phyloP scores from a whole-genome alignment of 2,329 filamentous ascomycete species.

The Knufia fluminis region DNA sequence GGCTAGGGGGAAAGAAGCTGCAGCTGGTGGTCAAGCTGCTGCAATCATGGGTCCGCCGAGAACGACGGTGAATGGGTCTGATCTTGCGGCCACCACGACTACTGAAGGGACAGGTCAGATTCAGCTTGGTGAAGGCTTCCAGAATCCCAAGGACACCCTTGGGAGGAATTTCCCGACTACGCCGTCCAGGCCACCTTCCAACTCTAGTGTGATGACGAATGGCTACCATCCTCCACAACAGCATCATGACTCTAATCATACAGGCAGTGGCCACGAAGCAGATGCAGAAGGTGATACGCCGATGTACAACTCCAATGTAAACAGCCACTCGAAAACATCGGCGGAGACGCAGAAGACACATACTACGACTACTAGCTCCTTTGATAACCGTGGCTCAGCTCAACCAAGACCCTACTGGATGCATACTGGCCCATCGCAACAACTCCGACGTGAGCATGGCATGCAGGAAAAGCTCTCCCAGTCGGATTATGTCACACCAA shows the following conservation, averaged over 20 bases:
- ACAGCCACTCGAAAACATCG: slow-evolving; percentile 38
- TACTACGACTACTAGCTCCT: slow-evolving; percentile 40
- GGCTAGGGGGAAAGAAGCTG: slow-evolving; percentile 50
- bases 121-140: slow-evolving; percentile 50
- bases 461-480: slow-evolving; percentile 39
- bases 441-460: slow-evolving; percentile 36
- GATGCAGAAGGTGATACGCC: slow-evolving; percentile 48
- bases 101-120: slow-evolving; percentile 38
- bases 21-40: slow-evolving; percentile 31
- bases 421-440: slow-evolving; percentile 39
- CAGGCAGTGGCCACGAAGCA: slow-evolving; percentile 26
- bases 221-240: slow-evolving; percentile 32
- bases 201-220: slow-evolving; percentile 25
- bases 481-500: slow-evolving; percentile 46
- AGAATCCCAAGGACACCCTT: slow-evolving; percentile 27
- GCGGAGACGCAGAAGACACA: slow-evolving; percentile 37
- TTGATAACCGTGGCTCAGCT: slow-evolving; percentile 37
- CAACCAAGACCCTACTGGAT: slow-evolving; percentile 39
- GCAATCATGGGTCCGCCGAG: slow-evolving; percentile 38
- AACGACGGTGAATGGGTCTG: slow-evolving; percentile 46
- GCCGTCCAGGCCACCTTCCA: slow-evolving; percentile 44
- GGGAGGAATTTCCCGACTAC: slow-evolving; percentile 44
- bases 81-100: slow-evolving; percentile 27
- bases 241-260: slow-evolving; percentile 26
- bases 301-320: slow-evolving; percentile 51